phyloP scores from a whole-genome alignment of 2,329 filamentous ascomycete genomes.

The Aspergillus alliaceus region DNA sequence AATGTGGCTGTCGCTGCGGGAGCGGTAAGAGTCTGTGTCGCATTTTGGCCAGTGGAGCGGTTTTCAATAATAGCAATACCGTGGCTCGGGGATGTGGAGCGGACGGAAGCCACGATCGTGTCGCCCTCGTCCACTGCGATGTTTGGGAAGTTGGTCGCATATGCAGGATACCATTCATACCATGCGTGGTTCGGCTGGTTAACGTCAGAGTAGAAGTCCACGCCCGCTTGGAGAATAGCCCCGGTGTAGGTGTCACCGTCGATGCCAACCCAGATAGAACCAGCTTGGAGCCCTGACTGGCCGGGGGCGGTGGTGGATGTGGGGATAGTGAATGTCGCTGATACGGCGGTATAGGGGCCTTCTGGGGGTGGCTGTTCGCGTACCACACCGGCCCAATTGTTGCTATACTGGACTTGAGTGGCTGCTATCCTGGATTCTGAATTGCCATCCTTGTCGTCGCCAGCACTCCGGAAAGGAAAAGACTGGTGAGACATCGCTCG shows the following conservation, averaged over 20 bases:
- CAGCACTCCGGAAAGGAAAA: constrained; percentile 19
- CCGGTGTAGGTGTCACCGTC: constrained; percentile 58
- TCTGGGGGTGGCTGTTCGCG: constrained; percentile 45
- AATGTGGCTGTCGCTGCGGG: constrained; percentile 44
- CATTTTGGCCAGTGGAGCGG: constrained; percentile 51
- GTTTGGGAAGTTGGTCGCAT: constrained; percentile 53
- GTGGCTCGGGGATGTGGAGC: constrained; percentile 38
- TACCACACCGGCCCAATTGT: constrained; percentile 62
- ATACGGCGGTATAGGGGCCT: constrained; percentile 48
- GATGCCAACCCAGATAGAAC: constrained; percentile 62
- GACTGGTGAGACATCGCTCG: constrained; percentile 23
- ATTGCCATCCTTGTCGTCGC: constrained; percentile 12
- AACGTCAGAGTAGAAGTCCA: constrained; percentile 56
- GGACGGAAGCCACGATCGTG: constrained; percentile 42
- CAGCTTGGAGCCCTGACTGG: constrained; percentile 44
- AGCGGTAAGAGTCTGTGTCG: constrained; percentile 52
- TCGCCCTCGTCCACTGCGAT: constrained; percentile 50
- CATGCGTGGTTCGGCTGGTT: constrained; percentile 54
- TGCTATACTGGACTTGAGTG: constrained; percentile 51
- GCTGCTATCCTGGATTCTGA: constrained; percentile 14
- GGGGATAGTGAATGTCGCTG: constrained; percentile 53
- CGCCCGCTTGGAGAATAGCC: constrained; percentile 58
- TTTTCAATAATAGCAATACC: constrained; percentile 55
- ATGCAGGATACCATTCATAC: constrained; percentile 64
- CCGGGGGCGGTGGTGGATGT: constrained; percentile 44